Percentiles rank a stretch among this genome's conserved stretches.
These are phyloP conservation scores for Lachancea mirantina DNA, from an alignment of 805 yeast genomes.

Conservation along the genomic window DNA sequence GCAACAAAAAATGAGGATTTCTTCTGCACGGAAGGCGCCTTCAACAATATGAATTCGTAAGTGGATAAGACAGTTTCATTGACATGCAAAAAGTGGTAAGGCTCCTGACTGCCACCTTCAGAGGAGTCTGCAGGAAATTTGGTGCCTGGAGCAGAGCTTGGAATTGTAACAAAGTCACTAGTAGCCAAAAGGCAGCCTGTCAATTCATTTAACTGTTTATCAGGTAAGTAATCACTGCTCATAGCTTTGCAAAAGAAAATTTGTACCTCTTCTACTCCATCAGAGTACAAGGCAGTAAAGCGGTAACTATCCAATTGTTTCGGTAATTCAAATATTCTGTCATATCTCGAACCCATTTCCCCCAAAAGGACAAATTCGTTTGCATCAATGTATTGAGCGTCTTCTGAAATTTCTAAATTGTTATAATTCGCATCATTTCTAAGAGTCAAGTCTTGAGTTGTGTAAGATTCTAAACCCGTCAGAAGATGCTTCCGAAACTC, in stretches of 20 bases:
- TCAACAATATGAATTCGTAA: constrained; percentile 47
- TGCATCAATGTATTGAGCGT: too few species aligned
- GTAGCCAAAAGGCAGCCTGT: constrained; percentile 44
- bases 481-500: constrained; percentile 40
- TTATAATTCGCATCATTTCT: not conserved
- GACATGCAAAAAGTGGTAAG: constrained; percentile 44
- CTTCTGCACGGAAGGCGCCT: constrained; percentile 13
- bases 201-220: constrained; percentile 22
- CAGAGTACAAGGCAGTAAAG: too few species aligned
- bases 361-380: too few species aligned
- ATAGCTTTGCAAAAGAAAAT: constrained; percentile 14
- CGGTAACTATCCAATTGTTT: too few species aligned
- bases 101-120: constrained; percentile 40
- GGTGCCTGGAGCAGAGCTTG: constrained; percentile 40
- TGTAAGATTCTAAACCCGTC: constrained; percentile 50
- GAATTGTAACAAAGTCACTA: constrained; percentile 37
- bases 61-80: constrained; percentile 33
- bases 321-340: too few species aligned
- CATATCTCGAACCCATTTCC: too few species aligned
- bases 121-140: constrained; percentile 46
- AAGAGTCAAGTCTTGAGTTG: constrained; percentile 24
- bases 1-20: constrained; percentile 22
- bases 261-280: constrained; percentile 6
- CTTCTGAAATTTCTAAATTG: not conserved
- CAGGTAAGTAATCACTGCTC: constrained; percentile 1